These are phyloP conservation scores for Capsella rubella DNA, from an alignment of 441 rosid genomes.

Conservation along the genomic window DNA sequence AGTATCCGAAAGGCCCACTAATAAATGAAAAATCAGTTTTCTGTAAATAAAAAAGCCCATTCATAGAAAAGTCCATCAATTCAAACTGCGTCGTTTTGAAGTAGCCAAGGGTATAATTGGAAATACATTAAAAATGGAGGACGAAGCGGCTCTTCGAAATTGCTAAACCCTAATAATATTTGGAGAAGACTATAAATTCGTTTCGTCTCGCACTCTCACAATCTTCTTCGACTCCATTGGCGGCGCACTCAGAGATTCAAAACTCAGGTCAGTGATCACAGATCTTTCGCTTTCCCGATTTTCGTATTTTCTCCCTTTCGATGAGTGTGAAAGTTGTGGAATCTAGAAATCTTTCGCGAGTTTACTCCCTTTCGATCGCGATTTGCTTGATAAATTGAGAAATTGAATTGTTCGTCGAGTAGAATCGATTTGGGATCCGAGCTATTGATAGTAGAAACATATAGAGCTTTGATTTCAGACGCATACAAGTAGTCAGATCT, in stretches of 20 bases:
- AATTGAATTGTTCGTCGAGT: not conserved
- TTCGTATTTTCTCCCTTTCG: not conserved
- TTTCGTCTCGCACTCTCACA: not conserved
- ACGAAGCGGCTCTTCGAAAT: not conserved
- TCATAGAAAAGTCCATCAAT: not conserved
- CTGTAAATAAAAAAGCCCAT: slow-evolving; percentile 1
- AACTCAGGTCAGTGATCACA: slow-evolving; percentile 4
- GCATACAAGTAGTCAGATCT: not conserved
- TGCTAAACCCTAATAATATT: slow-evolving; percentile 10
- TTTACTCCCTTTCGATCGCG: not conserved
- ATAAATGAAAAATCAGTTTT: no score
- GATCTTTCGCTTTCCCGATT: not conserved
- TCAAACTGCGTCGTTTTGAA: not conserved
- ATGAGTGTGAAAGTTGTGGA: not conserved
- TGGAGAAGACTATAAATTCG: not conserved
- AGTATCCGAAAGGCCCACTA: no score
- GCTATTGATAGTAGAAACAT: not conserved
- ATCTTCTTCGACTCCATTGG: not conserved
- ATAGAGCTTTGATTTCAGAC: not conserved
- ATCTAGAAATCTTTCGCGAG: not conserved
- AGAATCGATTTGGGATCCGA: not conserved
- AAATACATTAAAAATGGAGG: not conserved
- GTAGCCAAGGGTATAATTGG: slow-evolving; percentile 9
- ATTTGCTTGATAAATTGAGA: not conserved
- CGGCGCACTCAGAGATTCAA: slow-evolving; percentile 23